Base-by-base conservation (phyloP, 1,284 basidiomycete genomes). In the Phlebopus sp. region DNA sequence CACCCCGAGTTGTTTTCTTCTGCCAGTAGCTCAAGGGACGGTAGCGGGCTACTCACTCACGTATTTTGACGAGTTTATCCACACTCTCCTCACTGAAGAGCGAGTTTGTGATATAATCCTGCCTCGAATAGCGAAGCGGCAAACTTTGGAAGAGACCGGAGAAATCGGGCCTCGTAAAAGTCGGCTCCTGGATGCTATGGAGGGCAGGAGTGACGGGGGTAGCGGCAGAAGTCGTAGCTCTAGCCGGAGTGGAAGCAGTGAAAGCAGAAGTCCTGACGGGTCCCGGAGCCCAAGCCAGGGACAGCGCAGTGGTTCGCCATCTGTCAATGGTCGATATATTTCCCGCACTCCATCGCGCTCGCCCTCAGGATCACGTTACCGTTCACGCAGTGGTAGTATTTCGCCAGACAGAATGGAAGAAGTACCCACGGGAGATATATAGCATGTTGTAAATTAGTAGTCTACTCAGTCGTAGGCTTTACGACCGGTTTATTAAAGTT, bases 91-190 rank as follows among this genome's bases (percentile, higher is more conserved):
- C 19, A 83, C 77, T 1, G 85, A 97, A 64, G 95, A 98, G 53
- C 81, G 95, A 51, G 95, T 95, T 2, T 99, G 95, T 68, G 96
- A 99, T 69, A 90, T 94, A 58, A 98, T 98, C 57, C 72, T 99
- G 41, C 97, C 97, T 5, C 84, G 97, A 37, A 71, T 99, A 53
- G 83, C 84, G 2, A 92, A 88, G 71, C 81, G 97, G 15, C 80
- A 85, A 47, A 85, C 92, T 1, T 73, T 99, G 13, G 96, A 99
- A 72, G 93, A 97, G 59, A 89, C 84, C 18, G 90, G 92, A 46
- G 95, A 97, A 1, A 76, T 99, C 34, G 83, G 86, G 0, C 86
- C 90, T 3, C 74, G 92, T 15, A 82, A 86, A 64, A 92, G 89
- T 62, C 79, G 84, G 42, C 69, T 97, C 17, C 74, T 93, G 50